phyloP scores from a whole-genome alignment of 257 asterid genomes.

The Scutellaria minor region DNA sequence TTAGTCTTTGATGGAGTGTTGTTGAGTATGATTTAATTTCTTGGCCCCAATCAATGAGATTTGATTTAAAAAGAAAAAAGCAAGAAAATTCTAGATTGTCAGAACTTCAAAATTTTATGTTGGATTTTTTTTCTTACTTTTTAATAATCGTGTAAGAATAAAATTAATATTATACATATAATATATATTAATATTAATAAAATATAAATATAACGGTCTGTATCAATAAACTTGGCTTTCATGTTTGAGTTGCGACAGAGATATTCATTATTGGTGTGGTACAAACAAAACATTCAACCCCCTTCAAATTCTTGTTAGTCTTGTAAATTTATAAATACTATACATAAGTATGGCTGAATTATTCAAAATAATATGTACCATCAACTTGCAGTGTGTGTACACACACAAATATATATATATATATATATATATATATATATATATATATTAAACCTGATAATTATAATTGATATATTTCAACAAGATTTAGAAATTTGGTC shows the following conservation, averaged over 20 bases:
- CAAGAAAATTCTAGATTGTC: constrained; percentile 1
- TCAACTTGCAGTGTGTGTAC: too few relatives aligned
- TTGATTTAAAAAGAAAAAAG: background rate
- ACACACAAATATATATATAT: too few relatives aligned
- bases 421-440: too few relatives aligned
- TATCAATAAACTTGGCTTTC: background rate
- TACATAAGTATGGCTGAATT: too few relatives aligned
- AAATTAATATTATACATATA: background rate
- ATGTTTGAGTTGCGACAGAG: constrained; percentile 25
- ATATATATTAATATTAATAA: background rate
- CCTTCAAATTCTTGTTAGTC: background rate
- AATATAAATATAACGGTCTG: background rate
- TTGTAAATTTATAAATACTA: background rate
- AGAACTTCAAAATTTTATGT: background rate
- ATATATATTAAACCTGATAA: too few relatives aligned
- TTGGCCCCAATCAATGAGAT: constrained; percentile 14
- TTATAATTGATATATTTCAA: too few relatives aligned
- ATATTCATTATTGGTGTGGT: constrained; percentile 6
- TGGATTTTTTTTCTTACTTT: background rate
- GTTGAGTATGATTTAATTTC: background rate
- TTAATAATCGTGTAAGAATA: background rate
- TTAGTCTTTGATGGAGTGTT: background rate
- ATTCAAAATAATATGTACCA: too few relatives aligned
- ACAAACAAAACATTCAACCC: constrained; percentile 15
- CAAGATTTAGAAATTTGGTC: too few relatives aligned